phyloP scores from a whole-genome alignment of 75 land plant genomes.

The Gnetum montanum region DNA sequence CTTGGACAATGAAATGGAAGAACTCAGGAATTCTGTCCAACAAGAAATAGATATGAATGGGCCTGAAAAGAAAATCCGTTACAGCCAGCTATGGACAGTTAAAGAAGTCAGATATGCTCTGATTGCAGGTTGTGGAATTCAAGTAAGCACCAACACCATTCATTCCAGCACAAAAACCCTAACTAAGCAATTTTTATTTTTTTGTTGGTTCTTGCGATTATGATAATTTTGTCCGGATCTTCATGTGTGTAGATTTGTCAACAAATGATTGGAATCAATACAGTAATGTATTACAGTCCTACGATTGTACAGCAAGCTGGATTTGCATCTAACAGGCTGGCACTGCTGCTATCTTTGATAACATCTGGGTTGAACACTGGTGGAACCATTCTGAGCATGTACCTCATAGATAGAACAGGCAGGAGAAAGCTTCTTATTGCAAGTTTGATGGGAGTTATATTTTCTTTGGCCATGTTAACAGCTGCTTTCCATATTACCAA shows the following conservation, averaged over 20 bases:
- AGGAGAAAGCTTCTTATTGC: conserved; percentile 58
- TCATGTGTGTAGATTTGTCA: too few relatives aligned
- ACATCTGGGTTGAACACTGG: conserved; percentile 83
- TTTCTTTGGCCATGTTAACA: conserved; percentile 33
- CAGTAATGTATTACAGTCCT: conserved; percentile 97
- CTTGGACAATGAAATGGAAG: conserved; percentile 39
- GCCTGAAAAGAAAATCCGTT: conserved; percentile 10
- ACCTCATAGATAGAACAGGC: conserved; percentile 62
- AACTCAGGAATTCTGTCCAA: conserved; percentile 34
- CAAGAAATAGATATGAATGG: conserved; percentile 29
- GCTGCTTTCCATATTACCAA: conserved; percentile 41
- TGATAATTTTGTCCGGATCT: too few relatives aligned
- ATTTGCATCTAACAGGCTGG: conserved; percentile 79
- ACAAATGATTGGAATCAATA: conserved; percentile 90
- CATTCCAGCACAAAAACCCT: too few relatives aligned
- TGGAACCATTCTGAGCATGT: conserved; percentile 78
- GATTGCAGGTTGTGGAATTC: conserved; percentile 85
- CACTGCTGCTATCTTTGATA: conserved; percentile 62
- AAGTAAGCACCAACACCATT: too few relatives aligned
- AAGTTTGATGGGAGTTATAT: conserved; percentile 55
- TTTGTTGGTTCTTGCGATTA: too few relatives aligned
- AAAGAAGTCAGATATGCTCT: conserved; percentile 87
- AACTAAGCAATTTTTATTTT: too few relatives aligned
- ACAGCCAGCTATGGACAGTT: conserved; percentile 44
- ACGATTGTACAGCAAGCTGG: conserved; percentile 89